Percentiles rank a stretch among this genome's conserved stretches.
Evolutionary conservation across 2,329 filamentous ascomycete species (phyloP).

Genomic region (Penicillium sp.): DNA sequence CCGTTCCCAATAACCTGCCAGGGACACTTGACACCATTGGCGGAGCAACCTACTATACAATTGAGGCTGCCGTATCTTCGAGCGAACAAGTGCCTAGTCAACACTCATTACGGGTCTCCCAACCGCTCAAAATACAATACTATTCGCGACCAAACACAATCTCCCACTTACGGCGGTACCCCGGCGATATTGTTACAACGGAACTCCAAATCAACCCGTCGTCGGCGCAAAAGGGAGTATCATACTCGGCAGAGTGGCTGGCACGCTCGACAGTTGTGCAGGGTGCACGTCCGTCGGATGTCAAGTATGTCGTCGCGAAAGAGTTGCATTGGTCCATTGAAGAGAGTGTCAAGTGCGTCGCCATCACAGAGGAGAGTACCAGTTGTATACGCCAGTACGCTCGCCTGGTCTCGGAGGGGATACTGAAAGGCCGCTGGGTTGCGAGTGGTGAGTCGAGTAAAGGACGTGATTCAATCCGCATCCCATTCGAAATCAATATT

Average conservation of each 20-base stretch:
- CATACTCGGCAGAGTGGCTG: not conserved
- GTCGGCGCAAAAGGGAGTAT: not conserved
- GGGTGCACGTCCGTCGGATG: not conserved
- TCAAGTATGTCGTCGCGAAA: not conserved
- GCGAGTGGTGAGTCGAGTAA: not conserved
- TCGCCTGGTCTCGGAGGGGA: not conserved
- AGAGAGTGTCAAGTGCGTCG: not conserved
- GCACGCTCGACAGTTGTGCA: not conserved
- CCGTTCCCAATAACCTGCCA: not conserved
- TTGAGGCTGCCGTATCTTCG: not conserved
- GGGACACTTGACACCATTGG: not conserved
- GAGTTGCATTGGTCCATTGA: not conserved
- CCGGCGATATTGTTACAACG: not conserved
- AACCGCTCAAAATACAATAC: not conserved
- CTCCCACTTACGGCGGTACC: not conserved
- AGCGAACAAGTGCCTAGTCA: not conserved
- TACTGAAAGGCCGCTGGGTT: not conserved
- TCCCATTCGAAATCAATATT: not conserved
- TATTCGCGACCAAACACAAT: not conserved
- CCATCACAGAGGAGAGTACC: not conserved
- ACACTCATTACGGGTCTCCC: not conserved
- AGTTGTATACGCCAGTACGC: not conserved
- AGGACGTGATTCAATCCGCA: not conserved
- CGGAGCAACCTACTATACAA: not conserved
- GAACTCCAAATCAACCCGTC: not conserved